Evolutionary conservation across 352 stramenopile species (phyloP), one percentile per base, ranked within the genome.

Genomic region (Globisporangium spiculum): DNA sequence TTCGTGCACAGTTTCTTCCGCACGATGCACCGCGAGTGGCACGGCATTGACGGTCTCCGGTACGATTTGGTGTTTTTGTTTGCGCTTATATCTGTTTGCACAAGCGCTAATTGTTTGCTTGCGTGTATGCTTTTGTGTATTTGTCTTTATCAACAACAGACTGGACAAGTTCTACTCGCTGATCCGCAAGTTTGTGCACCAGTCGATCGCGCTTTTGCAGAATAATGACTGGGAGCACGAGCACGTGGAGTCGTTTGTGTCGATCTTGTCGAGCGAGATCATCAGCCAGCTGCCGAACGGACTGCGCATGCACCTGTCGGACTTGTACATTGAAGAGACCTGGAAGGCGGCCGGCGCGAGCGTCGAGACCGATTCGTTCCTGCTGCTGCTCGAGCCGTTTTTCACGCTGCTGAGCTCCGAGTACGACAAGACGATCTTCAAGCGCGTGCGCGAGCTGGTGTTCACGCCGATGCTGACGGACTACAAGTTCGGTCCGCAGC

Each of bases 131-230:
- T 65, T 41, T 41, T 32, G 41, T 44, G 12, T 44, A 10, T 44
- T 44, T 44, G 36, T 44, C 12, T 44, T 44, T 44, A 16, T 27
- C 6, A n/a, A 24, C 6, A n/a, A 24, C n/a, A 71, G 66, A 1
- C 74, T 93, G 60, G 88, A 95, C 72, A 95, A 95, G 72, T 95
- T 93, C 63, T 95, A 95, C 83, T 83, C 82, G 60, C 75, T 95
- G 6, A 82, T 93, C 60, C 88, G 88, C 60, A 91, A 93, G 65
- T 90, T 93, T 63, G 77, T 95, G 64, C 83, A 84, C 68, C 75
- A 95, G 69, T 82, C 74, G 16, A 73, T 95, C 27, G 72, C 76
- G 66, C 73, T 95, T 22, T 68, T 93, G 61, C 70, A 77, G 36
- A 68, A 76, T 60, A 75, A 92, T 64, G 70, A 88, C 56, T 92